Conservation (phyloP, 306 rosid genomes). For the Inga leiocalycina region DNA sequence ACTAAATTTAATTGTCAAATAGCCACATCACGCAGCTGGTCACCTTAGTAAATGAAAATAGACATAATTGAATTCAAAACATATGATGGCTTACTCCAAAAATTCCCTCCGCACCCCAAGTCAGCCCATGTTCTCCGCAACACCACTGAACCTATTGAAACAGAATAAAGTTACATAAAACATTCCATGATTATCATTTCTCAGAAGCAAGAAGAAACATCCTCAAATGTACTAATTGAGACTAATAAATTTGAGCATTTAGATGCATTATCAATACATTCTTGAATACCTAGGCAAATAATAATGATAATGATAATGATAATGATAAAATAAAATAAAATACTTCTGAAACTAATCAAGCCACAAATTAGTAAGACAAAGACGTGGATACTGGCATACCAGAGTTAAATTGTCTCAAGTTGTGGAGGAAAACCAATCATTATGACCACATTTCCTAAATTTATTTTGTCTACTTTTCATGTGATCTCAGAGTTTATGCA, state of each 20-base stretch:
- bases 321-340: too few relatives aligned
- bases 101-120: neutral
- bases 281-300: neutral
- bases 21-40: neutral
- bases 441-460: neutral
- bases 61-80: neutral
- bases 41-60: neutral
- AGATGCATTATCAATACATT: slow-evolving; percentile 1
- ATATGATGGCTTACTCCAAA: neutral
- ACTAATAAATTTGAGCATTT: neutral
- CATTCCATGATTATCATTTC: neutral
- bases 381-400: neutral
- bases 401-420: neutral
- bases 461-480: neutral
- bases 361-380: neutral
- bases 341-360: neutral
- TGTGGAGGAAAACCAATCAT: neutral
- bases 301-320: too few relatives aligned
- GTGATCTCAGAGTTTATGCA: neutral
- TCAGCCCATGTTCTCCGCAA: neutral
- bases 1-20: neutral
- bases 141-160: neutral
- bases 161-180: neutral
- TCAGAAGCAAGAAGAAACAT: neutral
- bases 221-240: neutral